phyloP scores from a whole-genome alignment of 176 grass and related monocot species.

The Rhynchospora breviuscula region DNA sequence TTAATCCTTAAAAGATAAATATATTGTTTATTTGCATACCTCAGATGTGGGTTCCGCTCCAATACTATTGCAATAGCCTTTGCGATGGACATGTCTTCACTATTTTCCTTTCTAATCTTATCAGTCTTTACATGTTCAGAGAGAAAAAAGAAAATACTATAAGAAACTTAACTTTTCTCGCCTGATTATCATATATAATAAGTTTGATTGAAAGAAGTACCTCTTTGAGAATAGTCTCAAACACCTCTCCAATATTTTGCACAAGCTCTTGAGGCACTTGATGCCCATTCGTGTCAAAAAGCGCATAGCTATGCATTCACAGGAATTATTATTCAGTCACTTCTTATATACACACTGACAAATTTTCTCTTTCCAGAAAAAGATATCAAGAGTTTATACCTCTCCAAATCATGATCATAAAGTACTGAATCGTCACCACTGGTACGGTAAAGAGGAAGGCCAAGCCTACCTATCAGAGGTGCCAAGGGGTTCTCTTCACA shows the following conservation, averaged over 20 bases:
- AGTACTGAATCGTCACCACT: conserved; percentile 91
- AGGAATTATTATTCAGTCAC: neutral
- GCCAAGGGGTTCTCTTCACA: conserved; percentile 97
- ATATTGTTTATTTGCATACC: conserved; percentile 37
- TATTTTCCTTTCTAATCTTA: conserved; percentile 59
- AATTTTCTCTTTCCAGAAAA: conserved; percentile 7
- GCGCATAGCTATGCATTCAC: conserved; percentile 66
- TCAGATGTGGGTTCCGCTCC: conserved; percentile 68
- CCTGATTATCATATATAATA: neutral
- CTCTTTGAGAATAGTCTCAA: conserved; percentile 88
- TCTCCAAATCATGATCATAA: conserved; percentile 97
- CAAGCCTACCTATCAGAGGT: conserved; percentile 84
- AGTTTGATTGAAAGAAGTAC: conserved; percentile 28
- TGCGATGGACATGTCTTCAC: conserved; percentile 85
- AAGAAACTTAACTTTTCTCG: neutral
- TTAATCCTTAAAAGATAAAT: neutral
- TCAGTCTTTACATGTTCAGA: conserved; percentile 43
- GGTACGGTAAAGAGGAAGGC: conserved; percentile 85
- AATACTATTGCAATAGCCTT: conserved; percentile 75
- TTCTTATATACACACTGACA: conserved; percentile 11
- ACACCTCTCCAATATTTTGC: conserved; percentile 70
- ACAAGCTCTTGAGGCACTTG: conserved; percentile 90
- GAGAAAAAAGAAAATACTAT: neutral
- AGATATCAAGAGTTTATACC: conserved; percentile 37
- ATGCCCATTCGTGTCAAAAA: conserved; percentile 67